phyloP scores from a whole-genome alignment of 495 filamentous ascomycete species.

The Gamarada debralockiae region DNA sequence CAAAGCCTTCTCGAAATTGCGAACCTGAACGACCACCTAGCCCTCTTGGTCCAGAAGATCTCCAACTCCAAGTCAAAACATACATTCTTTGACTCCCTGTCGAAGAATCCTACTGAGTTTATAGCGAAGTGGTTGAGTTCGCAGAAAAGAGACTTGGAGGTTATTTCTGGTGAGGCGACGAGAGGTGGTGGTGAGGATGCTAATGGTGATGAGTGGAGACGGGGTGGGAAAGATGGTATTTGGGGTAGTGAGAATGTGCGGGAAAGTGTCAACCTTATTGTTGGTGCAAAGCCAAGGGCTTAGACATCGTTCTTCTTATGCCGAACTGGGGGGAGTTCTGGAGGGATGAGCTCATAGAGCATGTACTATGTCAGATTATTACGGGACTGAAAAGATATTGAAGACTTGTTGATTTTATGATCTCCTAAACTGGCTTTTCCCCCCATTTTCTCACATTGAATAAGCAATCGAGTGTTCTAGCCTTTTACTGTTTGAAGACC shows the following conservation, averaged over 20 bases:
- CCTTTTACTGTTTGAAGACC: too few relatives aligned
- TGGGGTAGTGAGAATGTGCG: conserved; percentile 51
- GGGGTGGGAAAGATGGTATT: conserved; percentile 44
- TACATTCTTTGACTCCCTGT: conserved; percentile 71
- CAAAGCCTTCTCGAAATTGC: conserved; percentile 66
- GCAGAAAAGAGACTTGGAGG: conserved; percentile 86
- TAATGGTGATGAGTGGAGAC: conserved; percentile 52
- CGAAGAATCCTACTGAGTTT: conserved; percentile 77
- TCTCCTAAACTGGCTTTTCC: too few relatives aligned
- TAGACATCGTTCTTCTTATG: conserved; percentile 12
- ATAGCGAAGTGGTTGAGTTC: conserved; percentile 78
- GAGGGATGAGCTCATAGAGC: background rate
- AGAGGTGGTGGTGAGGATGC: conserved; percentile 61
- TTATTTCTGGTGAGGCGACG: conserved; percentile 77
- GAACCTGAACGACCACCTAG: conserved; percentile 76
- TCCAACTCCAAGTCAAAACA: conserved; percentile 79
- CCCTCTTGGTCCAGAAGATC: conserved; percentile 72
- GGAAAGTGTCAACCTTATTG: conserved; percentile 51
- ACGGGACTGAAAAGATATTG: background rate
- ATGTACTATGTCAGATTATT: conserved; percentile 14
- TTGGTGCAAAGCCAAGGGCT: conserved; percentile 33
- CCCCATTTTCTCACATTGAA: too few relatives aligned
- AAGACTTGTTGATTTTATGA: too few relatives aligned
- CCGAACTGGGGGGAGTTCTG: conserved; percentile 1
- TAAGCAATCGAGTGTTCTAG: too few relatives aligned